Evolutionary conservation across 306 rosid species (phyloP).

Genomic region (Corylus americana): DNA sequence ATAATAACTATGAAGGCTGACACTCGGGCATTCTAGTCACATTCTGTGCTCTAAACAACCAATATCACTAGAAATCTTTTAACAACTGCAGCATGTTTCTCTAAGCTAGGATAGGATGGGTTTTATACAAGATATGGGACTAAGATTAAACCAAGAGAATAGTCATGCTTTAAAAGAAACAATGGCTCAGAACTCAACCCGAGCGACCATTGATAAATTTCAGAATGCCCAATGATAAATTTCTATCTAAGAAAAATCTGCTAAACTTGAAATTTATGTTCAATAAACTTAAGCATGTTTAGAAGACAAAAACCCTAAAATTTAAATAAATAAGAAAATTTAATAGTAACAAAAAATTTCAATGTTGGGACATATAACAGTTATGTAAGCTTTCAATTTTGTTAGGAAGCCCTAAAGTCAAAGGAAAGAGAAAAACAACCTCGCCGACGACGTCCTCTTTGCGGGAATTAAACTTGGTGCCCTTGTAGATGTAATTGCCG

Average conservation of each 20-base stretch:
- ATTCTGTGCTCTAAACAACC: neutral
- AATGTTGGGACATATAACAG: no score
- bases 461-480: slow-evolving; percentile 61
- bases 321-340: neutral
- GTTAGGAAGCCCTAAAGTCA: neutral
- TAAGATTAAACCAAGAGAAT: neutral
- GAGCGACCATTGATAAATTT: neutral
- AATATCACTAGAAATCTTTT: neutral
- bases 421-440: slow-evolving; percentile 2
- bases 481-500: slow-evolving; percentile 60
- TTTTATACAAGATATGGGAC: neutral
- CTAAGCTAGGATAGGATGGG: neutral
- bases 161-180: neutral
- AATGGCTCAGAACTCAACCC: neutral
- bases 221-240: neutral
- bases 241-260: neutral
- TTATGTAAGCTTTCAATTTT: neutral
- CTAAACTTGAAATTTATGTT: no score
- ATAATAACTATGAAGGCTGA: neutral
- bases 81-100: neutral
- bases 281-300: neutral
- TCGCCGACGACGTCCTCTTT: slow-evolving; percentile 54
- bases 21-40: neutral
- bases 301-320: neutral
- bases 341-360: no score